phyloP scores from a whole-genome alignment of 305 asterid genomes.

The Solanum hybrid region DNA sequence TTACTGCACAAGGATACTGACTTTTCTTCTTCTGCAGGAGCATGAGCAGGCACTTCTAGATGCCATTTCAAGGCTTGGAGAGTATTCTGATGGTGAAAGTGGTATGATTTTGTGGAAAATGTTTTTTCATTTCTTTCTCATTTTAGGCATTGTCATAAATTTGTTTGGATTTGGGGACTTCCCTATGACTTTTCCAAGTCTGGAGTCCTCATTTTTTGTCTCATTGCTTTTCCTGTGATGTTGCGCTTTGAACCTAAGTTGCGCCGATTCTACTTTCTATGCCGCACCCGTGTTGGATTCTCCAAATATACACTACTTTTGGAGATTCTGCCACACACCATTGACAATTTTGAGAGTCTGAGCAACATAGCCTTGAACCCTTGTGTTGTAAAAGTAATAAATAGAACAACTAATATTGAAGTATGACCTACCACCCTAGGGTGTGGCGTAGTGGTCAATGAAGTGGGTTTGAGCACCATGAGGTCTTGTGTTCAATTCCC shows the following conservation, averaged over 20 bases:
- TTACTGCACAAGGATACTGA: neutral
- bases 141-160: neutral
- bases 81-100: constrained; percentile 16
- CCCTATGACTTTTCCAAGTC: neutral
- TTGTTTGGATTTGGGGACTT: neutral
- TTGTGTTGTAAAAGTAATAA: neutral
- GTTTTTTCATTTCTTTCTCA: neutral
- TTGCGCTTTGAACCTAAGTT: neutral
- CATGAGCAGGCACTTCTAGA: constrained; percentile 14
- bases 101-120: constrained; percentile 3
- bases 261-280: neutral
- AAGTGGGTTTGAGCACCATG: neutral
- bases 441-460: neutral
- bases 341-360: neutral
- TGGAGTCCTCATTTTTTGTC: neutral
- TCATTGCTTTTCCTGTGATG: neutral
- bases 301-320: neutral
- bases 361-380: neutral
- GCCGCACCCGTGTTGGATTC: neutral
- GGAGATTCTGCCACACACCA: neutral
- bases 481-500: neutral
- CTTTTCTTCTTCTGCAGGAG: constrained; percentile 1
- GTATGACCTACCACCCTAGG: neutral
- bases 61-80: constrained; percentile 16
- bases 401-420: neutral